These are phyloP conservation scores for Macroventuria anomochaeta DNA, from an alignment of 2,329 filamentous ascomycete species.

Conservation along the genomic window DNA sequence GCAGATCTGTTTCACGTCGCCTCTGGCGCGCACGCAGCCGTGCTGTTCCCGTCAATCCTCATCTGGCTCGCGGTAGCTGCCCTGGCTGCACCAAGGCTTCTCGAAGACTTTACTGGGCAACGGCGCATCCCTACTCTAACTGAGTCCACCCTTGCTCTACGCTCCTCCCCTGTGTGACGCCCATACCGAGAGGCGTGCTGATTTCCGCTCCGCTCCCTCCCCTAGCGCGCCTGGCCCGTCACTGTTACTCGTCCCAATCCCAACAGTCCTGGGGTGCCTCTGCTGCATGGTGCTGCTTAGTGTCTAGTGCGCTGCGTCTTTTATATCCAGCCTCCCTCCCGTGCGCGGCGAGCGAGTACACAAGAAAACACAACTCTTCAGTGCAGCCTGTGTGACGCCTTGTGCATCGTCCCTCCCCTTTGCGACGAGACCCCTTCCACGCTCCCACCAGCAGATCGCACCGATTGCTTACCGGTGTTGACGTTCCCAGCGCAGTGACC, in stretches of 20 bases:
- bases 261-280: conserved; percentile 28
- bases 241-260: conserved; percentile 32
- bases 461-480: conserved; percentile 22
- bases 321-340: conserved; percentile 31
- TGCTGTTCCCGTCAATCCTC: conserved; percentile 27
- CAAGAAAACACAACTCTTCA: conserved; percentile 30
- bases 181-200: conserved; percentile 19
- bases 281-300: conserved; percentile 5
- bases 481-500: conserved; percentile 26
- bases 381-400: conserved; percentile 34
- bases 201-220: conserved; percentile 41
- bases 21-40: conserved; percentile 23
- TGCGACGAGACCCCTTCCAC: conserved; percentile 23
- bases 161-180: conserved; percentile 27
- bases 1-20: conserved; percentile 44
- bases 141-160: neutral
- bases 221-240: conserved; percentile 39
- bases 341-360: conserved; percentile 24
- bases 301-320: conserved; percentile 19
- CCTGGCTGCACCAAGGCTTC: conserved; percentile 1
- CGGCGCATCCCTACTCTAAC: conserved; percentile 16
- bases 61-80: conserved; percentile 11
- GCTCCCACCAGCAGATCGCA: conserved; percentile 31
- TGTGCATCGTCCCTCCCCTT: conserved; percentile 24
- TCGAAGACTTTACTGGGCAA: conserved; percentile 22